Evolutionary conservation across 1,139 yeast genomes (phyloP), one percentile per base, ranked within the genome.

Genomic region (Taphrina sp.): DNA sequence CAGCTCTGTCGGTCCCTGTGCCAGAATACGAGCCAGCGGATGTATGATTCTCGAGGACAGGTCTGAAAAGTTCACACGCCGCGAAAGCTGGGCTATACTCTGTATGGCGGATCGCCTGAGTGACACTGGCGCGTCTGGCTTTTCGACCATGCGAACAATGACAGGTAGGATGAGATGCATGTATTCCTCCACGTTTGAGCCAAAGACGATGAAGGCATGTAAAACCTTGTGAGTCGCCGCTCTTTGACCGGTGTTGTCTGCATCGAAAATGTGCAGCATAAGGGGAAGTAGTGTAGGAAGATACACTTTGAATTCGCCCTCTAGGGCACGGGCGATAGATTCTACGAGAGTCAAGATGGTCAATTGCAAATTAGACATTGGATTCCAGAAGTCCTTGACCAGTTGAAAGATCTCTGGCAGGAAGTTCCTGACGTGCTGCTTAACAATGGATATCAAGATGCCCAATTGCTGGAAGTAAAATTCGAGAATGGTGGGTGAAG

Each of bases 41-140:
- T 92, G 96, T 29, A 94, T 80, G 43, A 92, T 86, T 62, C 96
- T 75, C 1, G 96, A 85, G 0, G 96, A 84, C 89, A 89, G 85
- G 64, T 92, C 97, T 59, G 81, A 82, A 59, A 94, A 72, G 62
- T 83, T 78, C 2, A 90, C 85, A 38, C 76, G 78, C 63, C 81
- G 81, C 1, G 95, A 82, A 23, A 94, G 70, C 64, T 86, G 83
- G 1, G 96, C 96, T 37, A 92, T 75, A 0, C 96, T 82, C 57
- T 85, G 86, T 57, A 94, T 83, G 0, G 97, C 90, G 29, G 88
- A 82, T 58, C 78, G 78, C 57, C 90, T 74, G 44, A 90, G 74
- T 22, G 43, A 23, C 19, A 71, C 67, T 3, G 68, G 76, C 52
- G 75, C 78, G 31, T 58, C 77, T 3, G 87, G 83, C 59, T 73